Evolutionary conservation across 2,329 filamentous ascomycete genomes (phyloP).

Genomic region (Podosphaera xanthii): DNA sequence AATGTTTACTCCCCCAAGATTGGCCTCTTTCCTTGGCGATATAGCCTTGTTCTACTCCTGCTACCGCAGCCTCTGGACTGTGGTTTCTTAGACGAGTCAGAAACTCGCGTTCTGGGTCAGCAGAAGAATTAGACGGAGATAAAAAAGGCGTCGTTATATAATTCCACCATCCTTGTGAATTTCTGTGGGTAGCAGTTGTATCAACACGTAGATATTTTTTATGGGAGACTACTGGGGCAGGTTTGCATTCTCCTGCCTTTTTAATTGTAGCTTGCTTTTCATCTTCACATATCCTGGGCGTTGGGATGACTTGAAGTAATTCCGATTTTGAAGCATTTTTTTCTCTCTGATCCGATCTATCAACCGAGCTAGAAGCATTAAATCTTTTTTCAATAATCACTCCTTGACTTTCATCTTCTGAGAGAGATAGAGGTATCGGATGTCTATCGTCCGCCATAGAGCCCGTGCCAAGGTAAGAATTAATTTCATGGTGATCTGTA

Average conservation of each 20-base stretch:
- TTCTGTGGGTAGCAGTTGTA: constrained; percentile 19
- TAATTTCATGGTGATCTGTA: constrained; percentile 19
- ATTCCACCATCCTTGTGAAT: constrained; percentile 56
- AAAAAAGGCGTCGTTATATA: constrained; percentile 48
- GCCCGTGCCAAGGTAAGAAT: constrained; percentile 27
- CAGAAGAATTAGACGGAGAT: constrained; percentile 16
- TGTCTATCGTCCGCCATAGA: constrained; percentile 21
- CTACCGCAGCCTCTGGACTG: constrained; percentile 16
- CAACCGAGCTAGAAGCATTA: constrained; percentile 15
- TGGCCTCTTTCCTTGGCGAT: constrained; percentile 7
- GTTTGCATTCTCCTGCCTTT: constrained; percentile 19
- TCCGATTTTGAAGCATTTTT: constrained; percentile 1
- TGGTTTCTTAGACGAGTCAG: constrained; percentile 13
- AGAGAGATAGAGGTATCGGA: constrained; percentile 29
- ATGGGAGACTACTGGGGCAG: constrained; percentile 8
- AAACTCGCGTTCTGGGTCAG: constrained; percentile 6
- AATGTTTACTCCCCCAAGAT: constrained; percentile 17
- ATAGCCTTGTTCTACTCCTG: constrained; percentile 7
- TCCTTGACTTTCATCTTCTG: constrained; percentile 10
- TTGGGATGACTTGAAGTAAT: constrained; percentile 16
- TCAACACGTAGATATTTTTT: constrained; percentile 11
- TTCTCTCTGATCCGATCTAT: constrained; percentile 13
- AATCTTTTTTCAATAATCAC: constrained; percentile 12
- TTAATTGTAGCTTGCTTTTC: constrained; percentile 27
- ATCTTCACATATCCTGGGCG: constrained; percentile 48